Evolutionary conservation across 148 eudicot species (phyloP).

Genomic region (Chenopodium suecicum): DNA sequence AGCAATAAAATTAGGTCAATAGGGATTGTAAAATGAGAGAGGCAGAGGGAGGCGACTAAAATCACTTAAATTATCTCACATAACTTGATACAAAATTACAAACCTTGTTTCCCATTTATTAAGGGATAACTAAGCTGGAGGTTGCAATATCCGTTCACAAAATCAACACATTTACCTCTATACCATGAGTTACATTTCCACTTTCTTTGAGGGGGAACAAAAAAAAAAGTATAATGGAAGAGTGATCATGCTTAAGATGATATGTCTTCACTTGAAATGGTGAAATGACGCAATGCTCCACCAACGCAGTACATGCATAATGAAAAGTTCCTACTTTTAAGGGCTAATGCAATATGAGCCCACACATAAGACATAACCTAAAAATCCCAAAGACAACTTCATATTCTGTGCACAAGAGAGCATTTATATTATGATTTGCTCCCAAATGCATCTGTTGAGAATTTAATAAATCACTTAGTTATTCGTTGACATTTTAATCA

Average conservation of each 20-base stretch:
- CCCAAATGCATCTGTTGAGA: neutral
- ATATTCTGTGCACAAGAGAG: neutral
- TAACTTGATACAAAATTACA: neutral
- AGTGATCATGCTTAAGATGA: neutral
- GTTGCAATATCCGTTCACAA: neutral
- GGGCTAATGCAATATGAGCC: neutral
- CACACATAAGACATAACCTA: neutral
- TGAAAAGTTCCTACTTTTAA: neutral
- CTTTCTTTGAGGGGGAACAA: neutral
- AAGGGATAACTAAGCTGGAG: neutral
- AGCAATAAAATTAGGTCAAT: neutral
- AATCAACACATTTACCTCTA: neutral
- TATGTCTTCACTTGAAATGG: neutral
- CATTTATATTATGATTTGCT: neutral
- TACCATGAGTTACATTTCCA: neutral
- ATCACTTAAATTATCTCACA: neutral
- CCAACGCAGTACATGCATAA: neutral
- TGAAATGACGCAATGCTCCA: neutral
- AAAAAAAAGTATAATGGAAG: neutral
- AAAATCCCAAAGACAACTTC: neutral
- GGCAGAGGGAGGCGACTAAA: neutral
- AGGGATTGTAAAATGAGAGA: neutral
- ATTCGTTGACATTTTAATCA: neutral
- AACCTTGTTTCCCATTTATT: neutral
- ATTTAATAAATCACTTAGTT: neutral